These are phyloP conservation scores for Pouteria glomerata DNA, from an alignment of 148 eudicot genomes.

Conservation along the genomic window DNA sequence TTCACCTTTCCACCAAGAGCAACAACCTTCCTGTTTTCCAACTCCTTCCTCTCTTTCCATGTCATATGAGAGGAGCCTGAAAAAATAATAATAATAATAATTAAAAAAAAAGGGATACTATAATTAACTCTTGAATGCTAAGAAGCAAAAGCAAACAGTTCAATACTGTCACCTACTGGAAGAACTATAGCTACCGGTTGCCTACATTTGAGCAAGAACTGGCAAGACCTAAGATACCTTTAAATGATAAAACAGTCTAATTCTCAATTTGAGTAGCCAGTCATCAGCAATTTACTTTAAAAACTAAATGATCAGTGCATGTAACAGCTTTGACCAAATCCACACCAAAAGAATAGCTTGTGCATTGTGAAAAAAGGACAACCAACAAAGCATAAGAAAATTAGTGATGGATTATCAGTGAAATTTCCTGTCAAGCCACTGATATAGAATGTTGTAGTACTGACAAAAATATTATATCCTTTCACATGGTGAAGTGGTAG, in stretches of 20 bases:
- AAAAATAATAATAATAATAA: constrained; percentile 6
- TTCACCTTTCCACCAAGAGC: constrained; percentile 91
- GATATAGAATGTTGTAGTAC: not conserved
- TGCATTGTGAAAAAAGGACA: not conserved
- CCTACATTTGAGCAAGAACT: not conserved
- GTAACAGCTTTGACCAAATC: not conserved
- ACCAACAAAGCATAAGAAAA: not conserved
- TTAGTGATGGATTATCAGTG: not conserved
- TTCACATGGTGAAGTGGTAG: not conserved
- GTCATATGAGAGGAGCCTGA: constrained; percentile 75
- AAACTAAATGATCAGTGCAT: not conserved
- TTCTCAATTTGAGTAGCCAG: not conserved
- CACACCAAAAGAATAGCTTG: not conserved
- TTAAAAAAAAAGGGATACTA: not conserved
- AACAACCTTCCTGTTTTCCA: constrained; percentile 81
- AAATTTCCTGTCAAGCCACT: not conserved
- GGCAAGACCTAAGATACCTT: not conserved
- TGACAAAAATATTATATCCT: not conserved
- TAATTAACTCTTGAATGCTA: no score
- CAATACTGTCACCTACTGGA: not conserved
- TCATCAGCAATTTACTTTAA: not conserved
- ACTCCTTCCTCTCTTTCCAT: constrained; percentile 82
- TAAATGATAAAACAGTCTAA: not conserved
- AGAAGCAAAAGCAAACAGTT: not conserved
- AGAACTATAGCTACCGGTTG: not conserved